These are phyloP conservation scores for Tetrapisispora arboricola DNA, from an alignment of 805 yeast species.

Conservation along the genomic window DNA sequence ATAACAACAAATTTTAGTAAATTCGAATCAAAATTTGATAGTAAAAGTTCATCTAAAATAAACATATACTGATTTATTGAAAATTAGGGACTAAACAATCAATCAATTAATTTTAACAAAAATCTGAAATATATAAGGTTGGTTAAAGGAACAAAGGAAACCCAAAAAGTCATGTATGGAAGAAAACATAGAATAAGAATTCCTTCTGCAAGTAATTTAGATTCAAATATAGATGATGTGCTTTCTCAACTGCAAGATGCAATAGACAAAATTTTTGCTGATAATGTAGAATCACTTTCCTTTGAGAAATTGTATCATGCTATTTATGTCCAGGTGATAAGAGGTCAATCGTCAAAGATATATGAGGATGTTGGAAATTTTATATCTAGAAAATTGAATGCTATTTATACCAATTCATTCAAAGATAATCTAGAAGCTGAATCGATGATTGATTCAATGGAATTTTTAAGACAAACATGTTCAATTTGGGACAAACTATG, in stretches of 20 bases:
- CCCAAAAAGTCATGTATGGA: too few relatives aligned
- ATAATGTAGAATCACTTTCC: constrained; percentile 63
- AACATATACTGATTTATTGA: too few relatives aligned
- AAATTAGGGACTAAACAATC: too few relatives aligned
- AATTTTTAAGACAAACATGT: constrained; percentile 30
- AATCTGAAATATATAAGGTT: too few relatives aligned
- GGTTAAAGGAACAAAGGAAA: too few relatives aligned
- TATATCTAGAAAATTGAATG: constrained; percentile 8
- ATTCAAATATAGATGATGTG: constrained; percentile 48
- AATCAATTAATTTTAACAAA: too few relatives aligned
- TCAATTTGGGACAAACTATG: constrained; percentile 59
- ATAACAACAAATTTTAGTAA: too few relatives aligned
- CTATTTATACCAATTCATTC: neutral
- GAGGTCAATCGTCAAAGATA: constrained; percentile 11
- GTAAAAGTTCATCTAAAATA: too few relatives aligned
- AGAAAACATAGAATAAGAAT: constrained; percentile 52
- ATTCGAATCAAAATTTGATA: too few relatives aligned
- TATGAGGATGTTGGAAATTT: constrained; percentile 9
- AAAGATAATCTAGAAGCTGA: too few relatives aligned
- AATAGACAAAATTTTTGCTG: constrained; percentile 56
- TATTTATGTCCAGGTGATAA: constrained; percentile 63
- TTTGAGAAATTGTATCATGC: constrained; percentile 76
- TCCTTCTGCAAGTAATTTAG: constrained; percentile 32
- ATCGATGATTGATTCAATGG: neutral
- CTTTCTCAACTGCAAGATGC: constrained; percentile 63